Evolutionary conservation across 345 rosid species (phyloP).

Genomic region (Physaria fendleri): DNA sequence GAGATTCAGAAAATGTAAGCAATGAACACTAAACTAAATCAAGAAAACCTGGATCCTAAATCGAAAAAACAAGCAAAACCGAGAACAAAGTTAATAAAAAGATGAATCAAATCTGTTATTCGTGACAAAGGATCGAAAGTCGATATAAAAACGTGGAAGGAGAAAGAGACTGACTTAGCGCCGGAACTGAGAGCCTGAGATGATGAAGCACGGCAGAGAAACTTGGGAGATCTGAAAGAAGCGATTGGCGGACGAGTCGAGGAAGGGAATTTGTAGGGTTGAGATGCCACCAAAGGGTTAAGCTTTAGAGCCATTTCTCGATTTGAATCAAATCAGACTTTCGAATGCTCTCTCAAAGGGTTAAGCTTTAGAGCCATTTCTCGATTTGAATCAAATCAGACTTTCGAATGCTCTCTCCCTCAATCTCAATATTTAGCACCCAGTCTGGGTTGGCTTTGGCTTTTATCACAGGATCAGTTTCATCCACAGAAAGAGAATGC

Average conservation of each 20-base stretch:
- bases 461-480: slow-evolving; percentile 23
- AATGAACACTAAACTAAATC: background rate
- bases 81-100: too few species aligned
- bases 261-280: slow-evolving; percentile 47
- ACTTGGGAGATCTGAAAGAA: slow-evolving; percentile 75
- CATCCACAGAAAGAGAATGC: slow-evolving; percentile 33
- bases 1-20: slow-evolving; percentile 12
- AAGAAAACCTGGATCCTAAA: slow-evolving; percentile 29
- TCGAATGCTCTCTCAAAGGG: too few species aligned
- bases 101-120: slow-evolving; percentile 18
- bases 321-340: background rate
- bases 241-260: slow-evolving; percentile 60
- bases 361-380: too few species aligned
- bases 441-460: background rate
- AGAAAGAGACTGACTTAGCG: slow-evolving; percentile 39
- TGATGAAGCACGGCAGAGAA: slow-evolving; percentile 39
- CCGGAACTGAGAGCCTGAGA: slow-evolving; percentile 66
- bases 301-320: slow-evolving; percentile 78
- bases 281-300: slow-evolving; percentile 42
- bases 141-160: background rate
- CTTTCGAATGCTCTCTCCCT: background rate
- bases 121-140: background rate
- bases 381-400: too few species aligned
- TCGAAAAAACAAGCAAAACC: background rate
- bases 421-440: background rate